These are phyloP conservation scores for Lactarius hatsudake DNA, from an alignment of 768 basidiomycete species.

Conservation along the genomic window DNA sequence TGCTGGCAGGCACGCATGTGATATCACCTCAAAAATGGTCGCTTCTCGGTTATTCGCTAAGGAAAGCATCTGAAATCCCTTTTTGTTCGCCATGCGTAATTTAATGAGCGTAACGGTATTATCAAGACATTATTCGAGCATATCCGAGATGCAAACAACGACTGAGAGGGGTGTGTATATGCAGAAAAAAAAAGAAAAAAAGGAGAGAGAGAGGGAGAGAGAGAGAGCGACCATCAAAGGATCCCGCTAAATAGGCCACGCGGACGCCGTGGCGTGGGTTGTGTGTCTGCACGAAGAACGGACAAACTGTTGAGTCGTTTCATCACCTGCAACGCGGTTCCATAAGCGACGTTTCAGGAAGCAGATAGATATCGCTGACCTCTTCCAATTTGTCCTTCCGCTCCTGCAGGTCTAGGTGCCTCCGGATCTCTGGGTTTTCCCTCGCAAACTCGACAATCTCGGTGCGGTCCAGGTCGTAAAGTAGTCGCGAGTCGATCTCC, in stretches of 20 bases:
- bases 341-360: not conserved
- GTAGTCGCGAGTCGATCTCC: slow-evolving; percentile 90
- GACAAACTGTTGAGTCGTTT: slow-evolving; percentile 91
- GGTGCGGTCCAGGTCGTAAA: slow-evolving; percentile 88
- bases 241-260: slow-evolving; percentile 77
- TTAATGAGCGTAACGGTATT: slow-evolving; percentile 13
- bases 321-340: slow-evolving; percentile 65
- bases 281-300: slow-evolving; percentile 79
- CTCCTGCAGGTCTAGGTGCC: slow-evolving; percentile 91
- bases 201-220: not conserved
- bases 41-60: not conserved
- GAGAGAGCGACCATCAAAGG: slow-evolving; percentile 43
- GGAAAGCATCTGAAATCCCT: not conserved
- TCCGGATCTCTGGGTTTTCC: slow-evolving; percentile 87
- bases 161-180: slow-evolving; percentile 6
- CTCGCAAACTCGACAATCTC: slow-evolving; percentile 91
- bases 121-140: not conserved
- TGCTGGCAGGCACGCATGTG: not conserved
- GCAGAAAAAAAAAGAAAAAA: no score
- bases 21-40: not conserved
- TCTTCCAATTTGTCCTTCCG: slow-evolving; percentile 97
- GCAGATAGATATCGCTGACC: slow-evolving; percentile 40
- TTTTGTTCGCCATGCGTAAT: slow-evolving; percentile 1
- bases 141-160: not conserved
- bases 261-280: slow-evolving; percentile 68